Conservation (phyloP, 139 green algal species). For the Gonium pectorale region DNA sequence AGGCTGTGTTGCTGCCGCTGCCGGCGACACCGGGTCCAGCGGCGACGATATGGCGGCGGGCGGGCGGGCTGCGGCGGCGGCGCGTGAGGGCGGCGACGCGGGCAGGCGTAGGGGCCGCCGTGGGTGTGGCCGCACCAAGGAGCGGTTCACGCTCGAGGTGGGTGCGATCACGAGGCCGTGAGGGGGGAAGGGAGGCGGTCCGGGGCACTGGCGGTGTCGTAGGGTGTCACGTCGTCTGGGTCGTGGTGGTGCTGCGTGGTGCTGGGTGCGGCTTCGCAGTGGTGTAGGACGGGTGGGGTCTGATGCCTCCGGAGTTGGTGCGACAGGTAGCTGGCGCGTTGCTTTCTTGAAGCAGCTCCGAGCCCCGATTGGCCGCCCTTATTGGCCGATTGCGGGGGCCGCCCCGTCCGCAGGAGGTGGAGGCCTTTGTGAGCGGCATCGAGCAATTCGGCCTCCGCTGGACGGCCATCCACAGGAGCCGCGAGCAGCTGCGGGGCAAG, state of each 20-base stretch:
- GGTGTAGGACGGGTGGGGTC: no score
- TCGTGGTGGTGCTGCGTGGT: no score
- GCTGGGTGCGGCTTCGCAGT: no score
- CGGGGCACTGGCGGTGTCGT: background rate
- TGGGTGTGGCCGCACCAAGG: no score
- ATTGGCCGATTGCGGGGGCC: no score
- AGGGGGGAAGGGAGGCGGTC: background rate
- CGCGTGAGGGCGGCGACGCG: no score
- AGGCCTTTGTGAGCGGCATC: conserved; percentile 43
- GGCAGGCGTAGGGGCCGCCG: no score
- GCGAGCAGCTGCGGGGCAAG: conserved; percentile 9
- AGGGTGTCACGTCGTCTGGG: background rate
- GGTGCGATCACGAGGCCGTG: background rate
- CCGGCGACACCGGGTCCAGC: no score
- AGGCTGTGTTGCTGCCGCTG: conserved; percentile 12
- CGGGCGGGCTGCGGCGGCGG: background rate
- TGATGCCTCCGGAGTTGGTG: no score
- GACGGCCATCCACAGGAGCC: conserved; percentile 6
- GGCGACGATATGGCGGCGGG: background rate
- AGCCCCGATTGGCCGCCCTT: no score
- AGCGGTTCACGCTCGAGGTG: conserved; percentile 4
- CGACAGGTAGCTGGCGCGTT: no score
- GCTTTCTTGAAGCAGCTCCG: no score
- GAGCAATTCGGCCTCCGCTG: conserved; percentile 34
- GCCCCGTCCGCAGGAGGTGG: conserved; percentile 44